A percentile compares a stretch with the other conserved stretches of the same genome.
These are phyloP conservation scores for Tetracladium setigerum DNA, from an alignment of 495 filamentous ascomycete genomes.

Conservation along the genomic window DNA sequence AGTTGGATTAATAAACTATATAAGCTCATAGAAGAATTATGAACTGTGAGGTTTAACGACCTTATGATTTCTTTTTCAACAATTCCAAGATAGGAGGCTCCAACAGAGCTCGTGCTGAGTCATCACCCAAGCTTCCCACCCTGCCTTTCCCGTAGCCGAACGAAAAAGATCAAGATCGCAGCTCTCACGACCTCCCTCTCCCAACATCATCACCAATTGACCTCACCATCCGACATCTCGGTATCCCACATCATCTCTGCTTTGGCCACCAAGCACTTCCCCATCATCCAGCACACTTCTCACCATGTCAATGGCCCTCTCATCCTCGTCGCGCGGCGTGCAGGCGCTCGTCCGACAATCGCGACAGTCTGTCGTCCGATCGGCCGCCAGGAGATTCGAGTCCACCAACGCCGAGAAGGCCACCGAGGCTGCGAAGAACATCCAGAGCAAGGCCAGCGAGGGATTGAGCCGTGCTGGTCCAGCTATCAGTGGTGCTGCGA, in stretches of 20 bases:
- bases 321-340: constrained; percentile 24
- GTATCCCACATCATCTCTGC: not conserved
- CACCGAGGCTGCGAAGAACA: constrained; percentile 53
- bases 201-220: constrained; percentile 16
- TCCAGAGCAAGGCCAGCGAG: constrained; percentile 70
- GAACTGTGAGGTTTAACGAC: no score
- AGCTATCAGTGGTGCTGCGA: constrained; percentile 61
- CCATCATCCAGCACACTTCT: not conserved
- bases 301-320: constrained; percentile 33
- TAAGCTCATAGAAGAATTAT: no score
- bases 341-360: constrained; percentile 55
- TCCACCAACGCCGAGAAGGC: constrained; percentile 57
- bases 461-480: constrained; percentile 81
- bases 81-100: not conserved
- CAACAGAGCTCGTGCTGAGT: constrained; percentile 5
- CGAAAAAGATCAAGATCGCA: constrained; percentile 15
- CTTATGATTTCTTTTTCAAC: not conserved
- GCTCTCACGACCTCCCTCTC: constrained; percentile 11
- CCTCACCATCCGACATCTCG: constrained; percentile 3
- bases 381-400: constrained; percentile 47
- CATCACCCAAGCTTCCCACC: constrained; percentile 1
- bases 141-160: constrained; percentile 9
- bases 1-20: no score
- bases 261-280: not conserved
- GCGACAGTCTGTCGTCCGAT: constrained; percentile 48